Base-by-base conservation (phyloP, 208 protist genomes). In the Wallacemonas rigidus region DNA sequence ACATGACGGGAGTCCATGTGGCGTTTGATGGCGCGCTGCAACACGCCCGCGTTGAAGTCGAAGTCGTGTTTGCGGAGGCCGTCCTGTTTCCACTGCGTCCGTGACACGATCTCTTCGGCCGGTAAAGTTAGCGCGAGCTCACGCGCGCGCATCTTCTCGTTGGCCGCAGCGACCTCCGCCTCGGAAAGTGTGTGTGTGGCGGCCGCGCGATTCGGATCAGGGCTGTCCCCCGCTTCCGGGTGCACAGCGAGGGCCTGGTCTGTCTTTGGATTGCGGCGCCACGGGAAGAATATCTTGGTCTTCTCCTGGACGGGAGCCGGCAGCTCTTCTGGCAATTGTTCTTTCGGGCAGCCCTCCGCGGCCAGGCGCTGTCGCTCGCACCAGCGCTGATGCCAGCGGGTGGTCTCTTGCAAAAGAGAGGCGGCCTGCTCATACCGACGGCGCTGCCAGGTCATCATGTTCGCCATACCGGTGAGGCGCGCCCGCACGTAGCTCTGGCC, bases 401-500 rank as follows among this genome's bases (percentile, higher is more conserved):
- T 72, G 11, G 81, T 69, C 0, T 79, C 87, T 73, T 96, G 91
- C 45, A 96, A 68, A 47, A 80, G 74, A 40, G 86, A 55, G n/a
- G 89, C 89, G 1, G 91, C 88, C 14, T 68, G 48, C 53, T 94
- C 91, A 70, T 80, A 93, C 9, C 79, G 81, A 60, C 71, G 62
- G 48, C 81, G 80, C 77, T 96, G 91, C 91, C 91, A 96, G 57
- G 80, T 87, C 68, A 93, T 84, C 71, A 95, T 87, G 43, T 80
- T 80, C 3, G 62, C 69, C 50, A 86, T 89, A 38, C 74, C 81
- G 5, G 47, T 50, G 40, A 92, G 73, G 41, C 72, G 39, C 15
- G 35, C 36, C 62, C 63, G 26, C 26, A 91, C 64, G 80, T 87
- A 91, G 48, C 35, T 54, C 44, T 79, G 56, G 39, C 62, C 55